Conservation (phyloP, 2,329 filamentous ascomycete genomes). For the Fusarium algeriense region DNA sequence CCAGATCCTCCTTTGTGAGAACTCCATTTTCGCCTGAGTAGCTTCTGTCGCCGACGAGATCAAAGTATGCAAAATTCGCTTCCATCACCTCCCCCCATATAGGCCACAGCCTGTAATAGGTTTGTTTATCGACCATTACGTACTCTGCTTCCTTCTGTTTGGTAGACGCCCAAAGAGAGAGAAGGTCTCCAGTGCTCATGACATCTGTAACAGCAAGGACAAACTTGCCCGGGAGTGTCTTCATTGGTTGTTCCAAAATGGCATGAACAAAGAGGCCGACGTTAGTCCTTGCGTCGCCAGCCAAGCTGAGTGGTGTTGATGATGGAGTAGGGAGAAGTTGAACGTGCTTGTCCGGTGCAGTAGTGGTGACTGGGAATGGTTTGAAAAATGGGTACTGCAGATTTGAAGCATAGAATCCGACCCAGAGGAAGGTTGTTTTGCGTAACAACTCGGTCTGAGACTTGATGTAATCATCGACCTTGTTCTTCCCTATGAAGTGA, state of each 20-base stretch:
- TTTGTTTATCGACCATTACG: constrained; percentile 43
- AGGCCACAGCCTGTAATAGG: constrained; percentile 49
- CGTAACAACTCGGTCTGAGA: constrained; percentile 46
- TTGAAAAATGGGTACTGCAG: constrained; percentile 33
- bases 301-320: constrained; percentile 44
- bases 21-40: constrained; percentile 41
- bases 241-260: constrained; percentile 48
- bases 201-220: constrained; percentile 47
- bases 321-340: constrained; percentile 46
- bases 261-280: constrained; percentile 51
- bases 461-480: constrained; percentile 56
- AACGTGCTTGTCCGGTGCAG: constrained; percentile 42
- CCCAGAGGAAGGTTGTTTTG: constrained; percentile 58
- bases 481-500: constrained; percentile 59
- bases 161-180: constrained; percentile 48
- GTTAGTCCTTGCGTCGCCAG: constrained; percentile 51
- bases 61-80: constrained; percentile 46
- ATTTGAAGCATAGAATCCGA: constrained; percentile 54
- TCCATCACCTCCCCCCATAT: constrained; percentile 49
- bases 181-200: constrained; percentile 45
- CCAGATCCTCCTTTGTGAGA: constrained; percentile 44
- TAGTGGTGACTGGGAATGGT: constrained; percentile 23
- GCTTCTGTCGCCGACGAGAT: constrained; percentile 42
- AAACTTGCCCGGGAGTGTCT: constrained; percentile 46
- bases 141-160: constrained; percentile 45